Base-by-base conservation (phyloP, 139 green algal genomes). In the Closterium sp. region DNA sequence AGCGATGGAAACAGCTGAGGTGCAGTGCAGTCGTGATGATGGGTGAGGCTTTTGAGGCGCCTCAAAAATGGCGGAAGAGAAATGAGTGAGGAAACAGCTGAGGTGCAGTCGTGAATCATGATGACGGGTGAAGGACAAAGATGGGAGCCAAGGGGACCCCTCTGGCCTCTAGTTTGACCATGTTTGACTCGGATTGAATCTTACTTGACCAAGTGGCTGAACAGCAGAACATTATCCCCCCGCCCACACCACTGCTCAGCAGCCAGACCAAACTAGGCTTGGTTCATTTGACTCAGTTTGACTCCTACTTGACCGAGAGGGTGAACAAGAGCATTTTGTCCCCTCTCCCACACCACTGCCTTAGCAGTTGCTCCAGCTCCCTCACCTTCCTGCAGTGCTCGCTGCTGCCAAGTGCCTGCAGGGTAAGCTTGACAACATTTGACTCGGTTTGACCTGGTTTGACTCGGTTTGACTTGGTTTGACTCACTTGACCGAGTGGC, bases 311-410 rank as follows among this genome's bases (percentile, higher is more conserved):
- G 81, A 85, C 81, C 28, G 30, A 32, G 81, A 30, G 30, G 81
- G 10, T 85, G 30, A 33, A 31, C n/a, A 85, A 7, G 10, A 85
- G 6, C 3, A 10, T 4, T 9, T 33, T 4, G 21, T 95, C 93
- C 21, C 84, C 85, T 0, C 4, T 28, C 69, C 33, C 25, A 32
- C 86, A 30, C 86, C 91, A 95, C 31, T 69, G 2, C 0, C 12
- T 34, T 90, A 97, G 92, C 89, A 97, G 92, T 25, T 90, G 81
- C 16, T 93, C 86, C 91, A 97, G 92, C n/a, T 91, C 95, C 33
- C 90, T 33, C 90, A 97, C 89, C 94, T 97, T 97, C 87, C 96
- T 96, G 92, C 96, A 97, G 81, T 34, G 81, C n/a, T 34, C 3
- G 3, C n/a, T 5, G n/a, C n/a, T n/a, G n/a, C n/a, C n/a, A n/a